These are phyloP conservation scores for Diaporthe amygdali DNA, from an alignment of 2,329 filamentous ascomycete genomes.

Conservation along the genomic window DNA sequence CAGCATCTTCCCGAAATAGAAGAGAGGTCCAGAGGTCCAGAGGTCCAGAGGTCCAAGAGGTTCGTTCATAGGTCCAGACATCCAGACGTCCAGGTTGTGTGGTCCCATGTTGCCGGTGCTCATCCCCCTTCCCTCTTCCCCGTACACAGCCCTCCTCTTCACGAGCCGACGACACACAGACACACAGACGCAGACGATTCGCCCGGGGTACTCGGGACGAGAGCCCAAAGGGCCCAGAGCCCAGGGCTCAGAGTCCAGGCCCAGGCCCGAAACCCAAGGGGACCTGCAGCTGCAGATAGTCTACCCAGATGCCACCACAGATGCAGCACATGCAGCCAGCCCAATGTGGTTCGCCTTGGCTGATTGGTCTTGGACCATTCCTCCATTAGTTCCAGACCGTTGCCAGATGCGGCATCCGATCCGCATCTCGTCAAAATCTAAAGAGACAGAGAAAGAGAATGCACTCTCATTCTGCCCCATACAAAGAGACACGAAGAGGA, in stretches of 20 bases:
- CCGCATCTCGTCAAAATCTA: constrained; percentile 5
- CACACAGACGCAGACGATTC: too few species aligned
- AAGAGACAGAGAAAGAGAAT: background rate
- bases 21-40: background rate
- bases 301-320: background rate
- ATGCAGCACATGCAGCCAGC: constrained; percentile 4
- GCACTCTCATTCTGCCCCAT: background rate
- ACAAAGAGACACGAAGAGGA: background rate
- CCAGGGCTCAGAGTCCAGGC: background rate
- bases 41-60: background rate
- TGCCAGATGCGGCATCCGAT: constrained; percentile 12
- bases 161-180: background rate
- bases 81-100: background rate
- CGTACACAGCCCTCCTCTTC: constrained; percentile 1
- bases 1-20: constrained; percentile 5
- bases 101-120: constrained; percentile 1
- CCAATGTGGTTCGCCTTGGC: background rate
- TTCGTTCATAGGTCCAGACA: background rate
- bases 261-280: background rate
- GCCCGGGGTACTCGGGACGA: background rate
- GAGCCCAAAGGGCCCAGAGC: background rate
- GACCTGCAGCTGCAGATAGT: constrained; percentile 6
- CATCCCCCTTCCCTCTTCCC: constrained; percentile 11
- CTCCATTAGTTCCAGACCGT: constrained; percentile 13
- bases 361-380: constrained; percentile 10